These are phyloP conservation scores for Chaetothyriales sp. DNA, from an alignment of 2,329 filamentous ascomycete genomes.

Conservation along the genomic window DNA sequence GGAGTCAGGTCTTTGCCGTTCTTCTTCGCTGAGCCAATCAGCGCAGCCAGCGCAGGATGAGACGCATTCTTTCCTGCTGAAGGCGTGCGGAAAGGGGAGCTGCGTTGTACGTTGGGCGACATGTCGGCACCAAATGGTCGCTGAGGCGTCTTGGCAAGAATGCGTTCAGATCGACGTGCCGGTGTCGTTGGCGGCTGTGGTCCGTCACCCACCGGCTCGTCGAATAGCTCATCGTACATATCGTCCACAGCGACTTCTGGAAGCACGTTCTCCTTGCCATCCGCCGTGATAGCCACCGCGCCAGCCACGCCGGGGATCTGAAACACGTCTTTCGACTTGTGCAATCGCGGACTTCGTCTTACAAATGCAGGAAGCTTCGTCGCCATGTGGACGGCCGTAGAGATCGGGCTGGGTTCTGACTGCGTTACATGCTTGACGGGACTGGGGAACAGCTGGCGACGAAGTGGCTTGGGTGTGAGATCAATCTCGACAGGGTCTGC, in stretches of 20 bases:
- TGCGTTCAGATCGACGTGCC: slow-evolving; percentile 17
- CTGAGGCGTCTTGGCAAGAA: slow-evolving; percentile 15
- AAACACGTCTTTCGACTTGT: slow-evolving; percentile 15
- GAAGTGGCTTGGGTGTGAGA: slow-evolving; percentile 40
- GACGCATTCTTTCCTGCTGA: slow-evolving; percentile 6
- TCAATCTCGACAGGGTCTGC: slow-evolving; percentile 31
- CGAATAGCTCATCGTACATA: slow-evolving; percentile 46
- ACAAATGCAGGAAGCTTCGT: slow-evolving; percentile 13
- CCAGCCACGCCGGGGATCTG: slow-evolving; percentile 14
- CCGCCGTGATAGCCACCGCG: slow-evolving; percentile 25
- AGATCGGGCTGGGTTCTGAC: slow-evolving; percentile 5
- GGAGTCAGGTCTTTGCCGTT: slow-evolving; percentile 16
- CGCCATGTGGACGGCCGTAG: neutral
- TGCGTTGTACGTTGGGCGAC: slow-evolving; percentile 21
- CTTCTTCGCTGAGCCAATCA: slow-evolving; percentile 11
- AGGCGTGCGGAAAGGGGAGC: slow-evolving; percentile 13
- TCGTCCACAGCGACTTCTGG: slow-evolving; percentile 29
- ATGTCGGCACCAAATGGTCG: slow-evolving; percentile 12
- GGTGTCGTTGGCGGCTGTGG: slow-evolving; percentile 24
- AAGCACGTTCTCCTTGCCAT: slow-evolving; percentile 45
- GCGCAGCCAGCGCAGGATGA: slow-evolving; percentile 9
- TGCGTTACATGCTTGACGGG: slow-evolving; percentile 9
- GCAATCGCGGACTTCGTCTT: slow-evolving; percentile 17
- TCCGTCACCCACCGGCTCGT: slow-evolving; percentile 34
- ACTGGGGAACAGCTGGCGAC: slow-evolving; percentile 30